Evolutionary conservation across 345 rosid genomes (phyloP), one percentile per base, ranked within the genome.

Genomic region (Gossypium arboreum): DNA sequence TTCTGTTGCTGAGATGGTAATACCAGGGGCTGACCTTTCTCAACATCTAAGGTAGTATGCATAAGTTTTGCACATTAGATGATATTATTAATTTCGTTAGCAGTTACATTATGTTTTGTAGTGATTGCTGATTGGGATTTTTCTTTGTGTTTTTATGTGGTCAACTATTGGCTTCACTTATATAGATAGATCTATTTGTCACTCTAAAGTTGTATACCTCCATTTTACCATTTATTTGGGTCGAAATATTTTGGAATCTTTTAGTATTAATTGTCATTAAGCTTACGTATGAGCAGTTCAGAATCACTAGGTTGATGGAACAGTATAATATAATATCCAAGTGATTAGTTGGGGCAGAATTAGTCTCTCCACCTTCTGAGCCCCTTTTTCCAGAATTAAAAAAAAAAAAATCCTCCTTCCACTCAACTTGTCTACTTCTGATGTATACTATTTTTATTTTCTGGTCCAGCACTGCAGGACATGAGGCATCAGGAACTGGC

Each of bases 401-500:
- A 29, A 34, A 34, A 29, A 39, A 24, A 48, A 67, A 47, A 5
- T 0, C 45, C 34, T 18, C 22, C 57, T 68, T 50, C 43, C 58
- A 27, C 13, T 25, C 58, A 50, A 51, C 45, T 50, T n/a, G 12
- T 69, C 18, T 51, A 8, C 60, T 27, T 69, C 45, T 69, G 72
- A 68, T 68, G 2, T 16, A 68, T 20, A 45, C 41, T 44, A 8
- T 47, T 62, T 61, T 68, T 57, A 43, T 47, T 56, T 20, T 56
- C 16, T 25, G 8, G 12, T 77, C 71, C 83, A 84, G 87, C 85
- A 82, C 87, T 66, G 83, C 88, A 9, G 86, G 86, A 56, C 79
- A 83, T 11, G 86, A 83, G 83, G 86, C 88, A 72, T 85, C 88
- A 11, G 88, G 88, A 73, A 85, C 88, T 58, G 77, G 86, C 50